Percentiles rank a stretch among this genome's conserved stretches.
phyloP scores from a whole-genome alignment of 1,284 basidiomycete genomes.

The Schizophyllum amplum region DNA sequence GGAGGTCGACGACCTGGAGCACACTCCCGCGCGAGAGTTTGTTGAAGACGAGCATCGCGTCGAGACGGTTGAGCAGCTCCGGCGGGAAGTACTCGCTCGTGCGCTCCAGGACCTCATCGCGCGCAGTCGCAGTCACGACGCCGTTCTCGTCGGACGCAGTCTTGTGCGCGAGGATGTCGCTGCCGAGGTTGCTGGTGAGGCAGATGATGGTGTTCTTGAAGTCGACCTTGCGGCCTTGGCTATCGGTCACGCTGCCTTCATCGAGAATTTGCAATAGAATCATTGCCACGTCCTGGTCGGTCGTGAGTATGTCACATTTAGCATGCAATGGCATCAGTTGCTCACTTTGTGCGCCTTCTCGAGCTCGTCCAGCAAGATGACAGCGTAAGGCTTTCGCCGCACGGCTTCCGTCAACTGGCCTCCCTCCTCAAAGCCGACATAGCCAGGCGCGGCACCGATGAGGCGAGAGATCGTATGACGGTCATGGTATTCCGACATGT shows the following conservation, averaged over 20 bases:
- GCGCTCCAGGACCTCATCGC: constrained; percentile 64
- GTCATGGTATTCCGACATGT: constrained; percentile 92
- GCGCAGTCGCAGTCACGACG: constrained; percentile 56
- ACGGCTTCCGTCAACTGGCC: constrained; percentile 88
- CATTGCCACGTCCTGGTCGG: constrained; percentile 71
- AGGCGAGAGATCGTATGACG: constrained; percentile 85
- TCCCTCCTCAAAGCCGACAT: constrained; percentile 91
- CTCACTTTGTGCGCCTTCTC: constrained; percentile 83
- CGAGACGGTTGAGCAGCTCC: constrained; percentile 85
- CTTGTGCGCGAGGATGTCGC: constrained; percentile 68
- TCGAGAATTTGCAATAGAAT: constrained; percentile 90
- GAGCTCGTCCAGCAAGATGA: constrained; percentile 80
- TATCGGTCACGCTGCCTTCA: constrained; percentile 86
- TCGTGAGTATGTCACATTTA: background rate
- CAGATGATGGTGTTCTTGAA: constrained; percentile 88
- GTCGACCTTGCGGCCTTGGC: constrained; percentile 69
- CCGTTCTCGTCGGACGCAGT: constrained; percentile 62
- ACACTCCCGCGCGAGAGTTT: constrained; percentile 73
- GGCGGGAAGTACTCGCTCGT: constrained; percentile 82
- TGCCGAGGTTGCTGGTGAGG: constrained; percentile 51
- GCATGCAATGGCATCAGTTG: background rate
- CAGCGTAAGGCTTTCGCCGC: constrained; percentile 73
- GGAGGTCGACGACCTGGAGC: constrained; percentile 68
- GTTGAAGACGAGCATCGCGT: constrained; percentile 86
- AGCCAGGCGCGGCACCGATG: constrained; percentile 88